Percentiles rank a stretch among this genome's conserved stretches.
These are phyloP conservation scores for Neoconidiobolus thromboides DNA, from an alignment of 371 early-diverging fungal genomes.

Conservation along the genomic window DNA sequence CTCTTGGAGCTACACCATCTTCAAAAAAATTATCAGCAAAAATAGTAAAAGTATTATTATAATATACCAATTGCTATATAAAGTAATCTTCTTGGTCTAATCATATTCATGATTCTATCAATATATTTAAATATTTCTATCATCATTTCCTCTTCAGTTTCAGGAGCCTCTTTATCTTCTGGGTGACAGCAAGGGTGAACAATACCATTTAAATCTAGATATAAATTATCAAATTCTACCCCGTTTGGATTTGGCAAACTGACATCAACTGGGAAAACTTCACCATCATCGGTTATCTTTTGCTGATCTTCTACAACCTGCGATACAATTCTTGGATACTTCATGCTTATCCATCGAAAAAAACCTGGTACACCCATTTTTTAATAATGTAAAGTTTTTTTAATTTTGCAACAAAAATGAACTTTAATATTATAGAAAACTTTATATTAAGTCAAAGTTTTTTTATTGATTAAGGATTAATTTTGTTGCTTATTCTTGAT, in stretches of 20 bases:
- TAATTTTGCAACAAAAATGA: too few relatives aligned
- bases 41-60: background rate
- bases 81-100: constrained; percentile 83
- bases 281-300: constrained; percentile 43
- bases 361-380: constrained; percentile 71
- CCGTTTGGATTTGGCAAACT: constrained; percentile 86
- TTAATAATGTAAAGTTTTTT: too few relatives aligned
- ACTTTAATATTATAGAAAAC: too few relatives aligned
- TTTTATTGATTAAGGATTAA: too few relatives aligned
- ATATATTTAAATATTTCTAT: constrained; percentile 85
- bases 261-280: constrained; percentile 65
- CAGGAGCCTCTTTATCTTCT: constrained; percentile 80
- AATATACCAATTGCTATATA: constrained; percentile 85
- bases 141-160: constrained; percentile 88
- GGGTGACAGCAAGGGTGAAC: constrained; percentile 98
- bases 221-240: constrained; percentile 87
- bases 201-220: constrained; percentile 99
- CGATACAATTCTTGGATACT: constrained; percentile 82
- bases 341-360: constrained; percentile 65
- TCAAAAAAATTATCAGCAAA: constrained; percentile 7
- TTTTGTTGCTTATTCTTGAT: too few relatives aligned
- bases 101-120: constrained; percentile 79
- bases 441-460: background rate
- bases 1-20: constrained; percentile 99
- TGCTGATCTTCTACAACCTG: constrained; percentile 69